A percentile compares a stretch with the other conserved stretches of the same genome.
These are phyloP conservation scores for Amphibolis antarctica DNA, from an alignment of 106 monocot genomes.

Conservation along the genomic window DNA sequence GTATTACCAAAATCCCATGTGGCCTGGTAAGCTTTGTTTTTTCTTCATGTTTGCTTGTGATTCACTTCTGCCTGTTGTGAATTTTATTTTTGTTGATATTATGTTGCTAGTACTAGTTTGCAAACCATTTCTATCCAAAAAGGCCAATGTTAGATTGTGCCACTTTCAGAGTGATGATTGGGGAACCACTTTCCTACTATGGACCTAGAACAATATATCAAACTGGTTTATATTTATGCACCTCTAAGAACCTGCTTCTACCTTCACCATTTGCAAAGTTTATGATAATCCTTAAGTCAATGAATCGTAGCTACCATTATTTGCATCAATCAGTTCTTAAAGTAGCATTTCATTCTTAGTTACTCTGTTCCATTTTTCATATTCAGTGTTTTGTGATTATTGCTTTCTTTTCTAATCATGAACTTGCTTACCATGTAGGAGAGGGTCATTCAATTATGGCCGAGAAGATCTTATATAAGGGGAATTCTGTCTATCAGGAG, in stretches of 20 bases:
- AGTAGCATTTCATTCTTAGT: too few species aligned
- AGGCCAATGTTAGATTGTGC: background rate
- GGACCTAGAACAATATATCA: background rate
- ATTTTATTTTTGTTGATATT: background rate
- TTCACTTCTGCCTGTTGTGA: too few species aligned
- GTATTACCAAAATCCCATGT: constrained; percentile 93
- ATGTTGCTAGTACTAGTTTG: background rate
- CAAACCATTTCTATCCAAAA: background rate
- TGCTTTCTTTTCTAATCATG: background rate
- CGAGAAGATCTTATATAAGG: constrained; percentile 65
- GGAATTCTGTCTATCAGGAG: constrained; percentile 79
- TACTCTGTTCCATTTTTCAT: background rate
- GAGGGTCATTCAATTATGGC: constrained; percentile 90
- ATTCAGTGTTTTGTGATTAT: background rate
- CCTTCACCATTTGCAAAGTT: too few species aligned
- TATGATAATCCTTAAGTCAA: too few species aligned
- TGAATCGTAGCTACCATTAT: background rate
- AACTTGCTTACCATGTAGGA: constrained; percentile 29
- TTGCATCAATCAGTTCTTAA: too few species aligned
- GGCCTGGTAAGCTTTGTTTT: constrained; percentile 70
- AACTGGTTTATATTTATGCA: background rate
- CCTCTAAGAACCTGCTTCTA: background rate
- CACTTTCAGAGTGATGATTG: background rate
- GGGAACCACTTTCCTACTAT: background rate
- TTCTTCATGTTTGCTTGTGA: background rate